Evolutionary conservation across 768 basidiomycete species (phyloP), one percentile per base, ranked within the genome.

Genomic region (Phylloporus sp.): DNA sequence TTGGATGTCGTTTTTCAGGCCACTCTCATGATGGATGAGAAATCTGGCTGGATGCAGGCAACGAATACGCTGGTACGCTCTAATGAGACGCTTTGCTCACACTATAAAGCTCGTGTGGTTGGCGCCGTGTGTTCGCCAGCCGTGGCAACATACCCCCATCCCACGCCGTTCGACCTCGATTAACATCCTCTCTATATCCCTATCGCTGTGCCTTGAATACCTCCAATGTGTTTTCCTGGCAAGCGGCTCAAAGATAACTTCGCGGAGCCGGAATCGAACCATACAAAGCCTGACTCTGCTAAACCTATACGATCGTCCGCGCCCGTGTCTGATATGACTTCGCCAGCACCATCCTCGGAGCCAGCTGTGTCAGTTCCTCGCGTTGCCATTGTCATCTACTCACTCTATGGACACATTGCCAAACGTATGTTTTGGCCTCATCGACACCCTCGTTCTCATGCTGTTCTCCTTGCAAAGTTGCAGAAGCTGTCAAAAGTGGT

Each of bases 351-450:
- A 22, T 22, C 39, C 16, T 10, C 45, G 9, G 22, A 45, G 28
- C 28, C 16, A 28, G 34, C 31, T 7, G 59, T 55, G 58, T 54
- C 70, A 11, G 36, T 56, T 16, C 76, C 76, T 16, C 69, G 65
- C 39, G 60, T 78, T 32, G 77, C 76, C 32, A 77, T 77, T 56
- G 55, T 77, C 32, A 71, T 80, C 65, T 79, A 80, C 64, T 66
- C 78, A 45, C 62, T 79, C 55, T 79, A 79, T 54, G 79, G 79
- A 34, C 77, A 79, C 55, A 70, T 80, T 32, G 67, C 70, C 56
- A 72, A 71, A 58, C 52, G 79, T 80, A 55, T 44, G 78, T 56
- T 36, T 24, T 15, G 16, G 11, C 12, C 42, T 39, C 5, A 18
- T 39, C 38, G 12, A 3, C 38, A 22, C 38, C 4, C 36, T 43